Conservation (phyloP, 257 asterid species). For the Solanum paucissectum region DNA sequence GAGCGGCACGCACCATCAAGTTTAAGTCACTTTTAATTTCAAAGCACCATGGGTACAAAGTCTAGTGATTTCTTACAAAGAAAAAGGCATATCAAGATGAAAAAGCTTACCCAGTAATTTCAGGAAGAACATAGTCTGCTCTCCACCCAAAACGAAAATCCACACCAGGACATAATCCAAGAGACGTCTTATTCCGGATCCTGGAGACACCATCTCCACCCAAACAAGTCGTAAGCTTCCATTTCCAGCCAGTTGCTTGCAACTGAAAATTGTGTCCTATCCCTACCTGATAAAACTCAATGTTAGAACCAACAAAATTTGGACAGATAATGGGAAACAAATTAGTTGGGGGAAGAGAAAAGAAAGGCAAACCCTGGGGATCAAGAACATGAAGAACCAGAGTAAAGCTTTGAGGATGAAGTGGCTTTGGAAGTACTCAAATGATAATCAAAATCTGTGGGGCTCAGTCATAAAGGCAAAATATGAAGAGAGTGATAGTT, state of each 20-base stretch:
- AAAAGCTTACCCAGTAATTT: constrained; percentile 62
- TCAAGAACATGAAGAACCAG: too few relatives aligned
- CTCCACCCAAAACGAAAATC: constrained; percentile 96
- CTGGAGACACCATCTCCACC: constrained; percentile 86
- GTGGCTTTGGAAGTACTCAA: too few relatives aligned
- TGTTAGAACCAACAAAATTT: not conserved
- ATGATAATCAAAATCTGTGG: too few relatives aligned
- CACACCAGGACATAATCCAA: constrained; percentile 82
- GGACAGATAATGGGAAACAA: not conserved
- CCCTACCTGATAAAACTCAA: constrained; percentile 54
- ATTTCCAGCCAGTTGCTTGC: constrained; percentile 94
- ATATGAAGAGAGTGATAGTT: too few relatives aligned
- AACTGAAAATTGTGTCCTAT: constrained; percentile 85
- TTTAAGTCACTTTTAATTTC: not conserved
- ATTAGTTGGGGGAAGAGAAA: not conserved
- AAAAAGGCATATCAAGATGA: not conserved
- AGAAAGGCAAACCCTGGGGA: constrained; percentile 25
- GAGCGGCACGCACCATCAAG: not conserved
- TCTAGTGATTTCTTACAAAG: not conserved
- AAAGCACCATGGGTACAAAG: not conserved
- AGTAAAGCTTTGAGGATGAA: too few relatives aligned
- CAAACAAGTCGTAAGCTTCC: constrained; percentile 79
- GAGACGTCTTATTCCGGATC: constrained; percentile 75
- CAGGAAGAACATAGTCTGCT: constrained; percentile 92
- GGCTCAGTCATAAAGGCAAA: too few relatives aligned